phyloP scores from a whole-genome alignment of 75 land plant genomes.

The Pinus tabuliformis region DNA sequence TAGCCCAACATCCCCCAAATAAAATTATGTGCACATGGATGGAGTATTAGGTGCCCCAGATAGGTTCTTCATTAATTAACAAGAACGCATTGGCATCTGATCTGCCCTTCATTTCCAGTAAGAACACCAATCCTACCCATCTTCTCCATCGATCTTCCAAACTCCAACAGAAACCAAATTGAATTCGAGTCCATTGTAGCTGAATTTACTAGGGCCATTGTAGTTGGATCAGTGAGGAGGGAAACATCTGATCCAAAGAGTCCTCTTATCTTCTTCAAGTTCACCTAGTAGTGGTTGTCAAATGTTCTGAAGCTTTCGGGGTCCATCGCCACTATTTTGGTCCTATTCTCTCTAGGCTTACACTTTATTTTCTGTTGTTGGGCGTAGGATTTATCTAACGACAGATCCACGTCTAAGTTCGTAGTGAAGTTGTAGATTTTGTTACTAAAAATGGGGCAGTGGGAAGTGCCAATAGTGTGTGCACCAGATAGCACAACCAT shows the following conservation, averaged over 20 bases:
- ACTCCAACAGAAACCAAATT: conserved; percentile 38
- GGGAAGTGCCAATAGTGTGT: too few species aligned
- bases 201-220: conserved; percentile 26
- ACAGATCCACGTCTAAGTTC: conserved; percentile 25
- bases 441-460: conserved; percentile 9
- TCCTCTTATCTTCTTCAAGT: conserved; percentile 44
- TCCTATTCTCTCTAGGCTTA: conserved; percentile 15
- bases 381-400: conserved; percentile 20
- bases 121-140: conserved; percentile 44
- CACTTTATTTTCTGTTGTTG: conserved; percentile 20
- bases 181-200: conserved; percentile 1
- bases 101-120: conserved; percentile 55
- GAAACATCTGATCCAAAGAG: conserved; percentile 54
- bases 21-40: neutral
- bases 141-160: conserved; percentile 51
- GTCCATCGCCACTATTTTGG: conserved; percentile 37
- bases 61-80: conserved; percentile 9
- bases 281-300: conserved; percentile 57
- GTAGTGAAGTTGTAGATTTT: conserved; percentile 54
- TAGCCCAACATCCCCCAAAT: too few species aligned
- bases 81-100: conserved; percentile 36
- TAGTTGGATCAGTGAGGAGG: conserved; percentile 32
- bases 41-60: neutral
- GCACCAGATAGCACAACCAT: too few species aligned
- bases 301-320: conserved; percentile 52